Evolutionary conservation across 257 asterid genomes (phyloP).

Genomic region (Petunia secreta): DNA sequence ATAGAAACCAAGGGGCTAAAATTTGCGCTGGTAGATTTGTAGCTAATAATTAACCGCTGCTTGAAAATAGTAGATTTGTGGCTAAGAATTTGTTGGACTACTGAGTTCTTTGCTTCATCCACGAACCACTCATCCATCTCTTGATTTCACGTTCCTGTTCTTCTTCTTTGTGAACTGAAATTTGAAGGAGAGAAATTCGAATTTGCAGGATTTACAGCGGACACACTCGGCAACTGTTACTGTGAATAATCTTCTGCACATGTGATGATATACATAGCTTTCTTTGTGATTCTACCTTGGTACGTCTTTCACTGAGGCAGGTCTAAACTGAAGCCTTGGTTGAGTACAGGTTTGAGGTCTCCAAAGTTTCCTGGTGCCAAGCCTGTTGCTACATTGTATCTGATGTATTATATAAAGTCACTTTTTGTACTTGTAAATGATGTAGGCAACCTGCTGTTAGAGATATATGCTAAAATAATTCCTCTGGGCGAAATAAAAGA

Average conservation of each 20-base stretch:
- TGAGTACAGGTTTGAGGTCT: conserved; percentile 25
- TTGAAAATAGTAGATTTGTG: not conserved
- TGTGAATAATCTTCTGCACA: conserved; percentile 69
- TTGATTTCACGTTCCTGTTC: not conserved
- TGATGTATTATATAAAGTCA: not conserved
- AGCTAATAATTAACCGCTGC: not conserved
- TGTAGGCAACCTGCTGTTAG: not conserved
- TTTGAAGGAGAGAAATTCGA: not conserved
- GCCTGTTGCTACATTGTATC: conserved; percentile 14
- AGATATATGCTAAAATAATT: not conserved
- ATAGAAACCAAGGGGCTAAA: not conserved
- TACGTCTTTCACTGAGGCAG: conserved; percentile 24
- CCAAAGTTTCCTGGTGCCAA: not conserved
- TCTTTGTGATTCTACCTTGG: not conserved
- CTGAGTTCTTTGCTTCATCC: not conserved
- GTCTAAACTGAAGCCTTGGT: conserved; percentile 7
- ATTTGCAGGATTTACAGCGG: conserved; percentile 71
- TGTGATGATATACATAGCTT: conserved; percentile 41
- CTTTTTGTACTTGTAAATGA: conserved; percentile 20
- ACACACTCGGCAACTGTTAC: conserved; percentile 69
- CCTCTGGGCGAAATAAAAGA: conserved; percentile 3
- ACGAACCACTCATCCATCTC: not conserved
- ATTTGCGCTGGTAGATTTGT: not conserved
- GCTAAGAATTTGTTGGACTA: not conserved
- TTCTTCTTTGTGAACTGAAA: not conserved